Conservation (phyloP, 202 grass and related monocot genomes). For the Bolboschoenoplectus hybrid region DNA sequence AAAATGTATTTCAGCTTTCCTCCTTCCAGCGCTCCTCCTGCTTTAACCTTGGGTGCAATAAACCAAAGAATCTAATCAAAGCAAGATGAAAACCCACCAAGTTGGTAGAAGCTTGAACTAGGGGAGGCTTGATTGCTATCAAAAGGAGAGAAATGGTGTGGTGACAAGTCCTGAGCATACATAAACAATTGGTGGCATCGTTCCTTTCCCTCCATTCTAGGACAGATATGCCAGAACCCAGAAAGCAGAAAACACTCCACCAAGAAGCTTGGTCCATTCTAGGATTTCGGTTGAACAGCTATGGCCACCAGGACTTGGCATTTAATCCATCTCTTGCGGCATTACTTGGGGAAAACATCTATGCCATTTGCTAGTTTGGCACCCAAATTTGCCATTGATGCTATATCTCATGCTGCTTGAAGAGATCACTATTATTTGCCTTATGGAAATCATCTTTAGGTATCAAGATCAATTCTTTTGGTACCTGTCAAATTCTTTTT, state of each 20-base stretch:
- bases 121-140: conserved; percentile 70
- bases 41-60: background rate
- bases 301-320: conserved; percentile 79
- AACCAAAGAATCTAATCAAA: conserved; percentile 46
- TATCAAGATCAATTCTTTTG: conserved; percentile 28
- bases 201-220: conserved; percentile 74
- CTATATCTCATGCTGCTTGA: conserved; percentile 50
- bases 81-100: conserved; percentile 74
- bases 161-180: conserved; percentile 76
- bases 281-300: conserved; percentile 58
- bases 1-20: background rate
- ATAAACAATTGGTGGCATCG: conserved; percentile 67
- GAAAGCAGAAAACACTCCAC: conserved; percentile 86
- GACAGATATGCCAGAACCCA: conserved; percentile 81
- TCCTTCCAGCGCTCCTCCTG: background rate
- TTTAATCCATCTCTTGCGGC: conserved; percentile 82
- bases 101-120: conserved; percentile 51
- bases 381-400: background rate
- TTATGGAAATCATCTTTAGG: conserved; percentile 99
- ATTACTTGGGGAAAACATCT: conserved; percentile 84
- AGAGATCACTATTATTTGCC: conserved; percentile 77
- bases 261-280: conserved; percentile 84
- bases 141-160: conserved; percentile 81
- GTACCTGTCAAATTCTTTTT: conserved; percentile 30
- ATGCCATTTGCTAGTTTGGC: conserved; percentile 57